Percentiles rank a stretch among this genome's conserved stretches.
Conservation (phyloP, 805 yeast species). For the Kazachstania viticola region DNA sequence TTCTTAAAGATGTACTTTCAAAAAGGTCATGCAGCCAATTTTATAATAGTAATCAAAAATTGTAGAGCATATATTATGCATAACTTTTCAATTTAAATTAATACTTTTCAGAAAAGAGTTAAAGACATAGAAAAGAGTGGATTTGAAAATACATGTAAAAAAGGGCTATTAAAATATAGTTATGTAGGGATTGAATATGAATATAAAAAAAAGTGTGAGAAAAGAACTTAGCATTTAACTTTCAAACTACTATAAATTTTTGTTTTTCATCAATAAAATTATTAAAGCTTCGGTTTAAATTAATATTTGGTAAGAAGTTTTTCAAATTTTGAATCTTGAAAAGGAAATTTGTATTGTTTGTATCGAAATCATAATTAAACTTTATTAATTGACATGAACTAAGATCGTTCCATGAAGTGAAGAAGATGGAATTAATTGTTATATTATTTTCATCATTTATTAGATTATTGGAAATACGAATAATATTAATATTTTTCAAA, state of each 20-base stretch:
- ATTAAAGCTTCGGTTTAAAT: slow-evolving; percentile 11
- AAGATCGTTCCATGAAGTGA: slow-evolving; percentile 20
- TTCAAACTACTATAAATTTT: slow-evolving; percentile 12
- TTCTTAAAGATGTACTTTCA: no score
- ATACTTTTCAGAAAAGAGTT: no score
- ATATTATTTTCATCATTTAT: background rate
- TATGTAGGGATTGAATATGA: no score
- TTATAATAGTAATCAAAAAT: no score
- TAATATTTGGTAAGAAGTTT: slow-evolving; percentile 8
- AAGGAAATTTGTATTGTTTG: slow-evolving; percentile 5
- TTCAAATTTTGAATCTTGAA: slow-evolving; percentile 14
- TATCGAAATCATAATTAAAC: slow-evolving; percentile 2
- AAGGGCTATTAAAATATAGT: no score
- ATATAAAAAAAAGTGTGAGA: no score
- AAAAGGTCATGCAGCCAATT: no score
- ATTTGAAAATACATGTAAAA: no score
- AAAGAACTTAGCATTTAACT: background rate
- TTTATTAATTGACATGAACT: slow-evolving; percentile 6
- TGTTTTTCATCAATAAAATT: slow-evolving; percentile 15
- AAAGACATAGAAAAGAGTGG: no score
- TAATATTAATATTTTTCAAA: slow-evolving; percentile 2
- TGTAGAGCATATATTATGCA: no score
- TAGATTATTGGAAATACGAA: slow-evolving; percentile 1
- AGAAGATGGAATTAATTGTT: slow-evolving; percentile 11
- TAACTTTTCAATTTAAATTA: no score